These are phyloP conservation scores for Solanum etuberosum DNA, from an alignment of 257 asterid genomes.

Conservation along the genomic window DNA sequence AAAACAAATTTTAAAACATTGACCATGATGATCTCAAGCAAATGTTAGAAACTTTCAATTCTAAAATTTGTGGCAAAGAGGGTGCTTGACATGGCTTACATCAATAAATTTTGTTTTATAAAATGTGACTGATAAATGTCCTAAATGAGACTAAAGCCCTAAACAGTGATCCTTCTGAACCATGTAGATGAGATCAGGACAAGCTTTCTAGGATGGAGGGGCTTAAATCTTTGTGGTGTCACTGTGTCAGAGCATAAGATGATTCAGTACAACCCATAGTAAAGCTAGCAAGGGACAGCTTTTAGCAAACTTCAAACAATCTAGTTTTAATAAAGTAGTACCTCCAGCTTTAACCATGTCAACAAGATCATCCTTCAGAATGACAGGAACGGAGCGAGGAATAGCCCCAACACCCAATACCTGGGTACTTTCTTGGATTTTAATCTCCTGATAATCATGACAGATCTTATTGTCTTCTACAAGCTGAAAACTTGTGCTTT, in stretches of 20 bases:
- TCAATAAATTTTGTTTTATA: neutral
- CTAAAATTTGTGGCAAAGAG: neutral
- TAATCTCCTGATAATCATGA: conserved; percentile 95
- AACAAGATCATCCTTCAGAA: conserved; percentile 92
- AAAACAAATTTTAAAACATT: neutral
- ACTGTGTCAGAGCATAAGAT: neutral
- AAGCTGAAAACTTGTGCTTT: conserved; percentile 72
- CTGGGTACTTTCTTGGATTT: conserved; percentile 94
- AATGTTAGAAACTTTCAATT: neutral
- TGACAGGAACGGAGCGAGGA: conserved; percentile 92
- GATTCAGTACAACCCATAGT: neutral
- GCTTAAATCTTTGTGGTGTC: neutral
- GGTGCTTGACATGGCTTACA: neutral
- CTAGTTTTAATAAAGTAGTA: conserved; percentile 11
- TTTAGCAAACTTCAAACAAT: neutral
- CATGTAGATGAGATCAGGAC: neutral
- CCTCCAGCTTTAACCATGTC: conserved; percentile 99
- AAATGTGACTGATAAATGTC: neutral
- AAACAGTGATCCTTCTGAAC: neutral
- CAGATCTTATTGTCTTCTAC: conserved; percentile 74
- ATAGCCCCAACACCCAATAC: conserved; percentile 95
- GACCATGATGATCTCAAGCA: neutral
- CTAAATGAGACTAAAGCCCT: neutral
- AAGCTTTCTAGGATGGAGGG: neutral
- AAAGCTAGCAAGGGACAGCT: neutral